These are phyloP conservation scores for Leccinum huronense DNA, from an alignment of 1,284 basidiomycete species.

Conservation along the genomic window DNA sequence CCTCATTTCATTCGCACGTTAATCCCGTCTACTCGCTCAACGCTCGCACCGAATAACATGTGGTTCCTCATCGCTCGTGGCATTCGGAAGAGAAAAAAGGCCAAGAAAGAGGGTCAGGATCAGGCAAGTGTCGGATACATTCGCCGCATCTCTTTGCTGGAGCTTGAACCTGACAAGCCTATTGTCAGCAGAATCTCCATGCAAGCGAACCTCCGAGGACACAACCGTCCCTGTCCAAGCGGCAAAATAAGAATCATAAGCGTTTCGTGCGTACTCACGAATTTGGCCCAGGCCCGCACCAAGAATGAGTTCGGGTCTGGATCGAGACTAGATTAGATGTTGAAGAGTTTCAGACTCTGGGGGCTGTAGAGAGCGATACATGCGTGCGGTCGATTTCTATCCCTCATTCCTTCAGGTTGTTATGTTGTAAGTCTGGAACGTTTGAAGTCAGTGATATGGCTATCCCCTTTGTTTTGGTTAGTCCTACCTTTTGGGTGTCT, in stretches of 20 bases:
- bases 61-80: conserved; percentile 14
- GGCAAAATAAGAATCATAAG: not conserved
- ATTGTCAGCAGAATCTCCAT: not conserved
- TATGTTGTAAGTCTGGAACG: too few species aligned
- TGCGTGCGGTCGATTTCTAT: too few species aligned
- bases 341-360: not conserved
- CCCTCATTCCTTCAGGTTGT: too few species aligned
- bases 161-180: not conserved
- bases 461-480: too few species aligned
- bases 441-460: too few species aligned
- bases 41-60: conserved; percentile 3
- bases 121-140: not conserved
- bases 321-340: not conserved
- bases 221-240: not conserved
- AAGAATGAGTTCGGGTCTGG: not conserved
- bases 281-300: not conserved
- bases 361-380: too few species aligned
- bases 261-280: not conserved
- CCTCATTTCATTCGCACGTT: not conserved
- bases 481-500: too few species aligned
- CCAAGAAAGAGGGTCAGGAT: not conserved
- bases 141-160: not conserved
- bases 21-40: not conserved
- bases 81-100: conserved; percentile 8
- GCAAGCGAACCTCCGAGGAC: not conserved